phyloP scores from a whole-genome alignment of 2,329 filamentous ascomycete genomes.

The Fusarium aywerte region DNA sequence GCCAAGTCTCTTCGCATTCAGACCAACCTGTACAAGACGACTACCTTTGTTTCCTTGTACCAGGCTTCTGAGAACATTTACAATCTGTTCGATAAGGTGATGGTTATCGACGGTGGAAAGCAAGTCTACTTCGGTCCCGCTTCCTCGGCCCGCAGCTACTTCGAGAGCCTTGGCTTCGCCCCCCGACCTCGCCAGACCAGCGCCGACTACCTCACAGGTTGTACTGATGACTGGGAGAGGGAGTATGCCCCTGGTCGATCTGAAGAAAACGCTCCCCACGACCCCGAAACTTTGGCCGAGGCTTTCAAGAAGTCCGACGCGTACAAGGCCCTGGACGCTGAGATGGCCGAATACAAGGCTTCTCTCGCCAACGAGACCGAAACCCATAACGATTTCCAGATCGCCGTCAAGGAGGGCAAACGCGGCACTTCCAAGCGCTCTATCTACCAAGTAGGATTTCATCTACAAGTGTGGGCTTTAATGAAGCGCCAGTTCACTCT shows the following conservation, averaged over 20 bases:
- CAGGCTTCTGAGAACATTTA: constrained; percentile 88
- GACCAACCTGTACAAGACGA: constrained; percentile 85
- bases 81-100: constrained; percentile 82
- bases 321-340: constrained; percentile 65
- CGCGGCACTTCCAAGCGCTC: constrained; percentile 78
- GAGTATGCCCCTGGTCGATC: constrained; percentile 77
- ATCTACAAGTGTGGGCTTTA: constrained; percentile 83
- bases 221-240: constrained; percentile 85
- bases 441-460: constrained; percentile 85
- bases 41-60: constrained; percentile 87
- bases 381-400: constrained; percentile 78
- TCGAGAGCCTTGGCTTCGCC: constrained; percentile 79
- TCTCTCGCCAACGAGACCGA: constrained; percentile 71
- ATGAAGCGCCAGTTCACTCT: constrained; percentile 87
- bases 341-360: constrained; percentile 77
- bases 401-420: constrained; percentile 82
- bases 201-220: constrained; percentile 83
- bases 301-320: constrained; percentile 76
- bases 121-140: constrained; percentile 81
- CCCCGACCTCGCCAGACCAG: constrained; percentile 82
- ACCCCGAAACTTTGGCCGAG: constrained; percentile 71
- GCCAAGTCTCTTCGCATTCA: constrained; percentile 78
- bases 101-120: constrained; percentile 80
- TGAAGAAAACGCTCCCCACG: constrained; percentile 73
- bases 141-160: constrained; percentile 75